Conservation (phyloP, 2,329 filamentous ascomycete species). For the Colletotrichum plurivorum region DNA sequence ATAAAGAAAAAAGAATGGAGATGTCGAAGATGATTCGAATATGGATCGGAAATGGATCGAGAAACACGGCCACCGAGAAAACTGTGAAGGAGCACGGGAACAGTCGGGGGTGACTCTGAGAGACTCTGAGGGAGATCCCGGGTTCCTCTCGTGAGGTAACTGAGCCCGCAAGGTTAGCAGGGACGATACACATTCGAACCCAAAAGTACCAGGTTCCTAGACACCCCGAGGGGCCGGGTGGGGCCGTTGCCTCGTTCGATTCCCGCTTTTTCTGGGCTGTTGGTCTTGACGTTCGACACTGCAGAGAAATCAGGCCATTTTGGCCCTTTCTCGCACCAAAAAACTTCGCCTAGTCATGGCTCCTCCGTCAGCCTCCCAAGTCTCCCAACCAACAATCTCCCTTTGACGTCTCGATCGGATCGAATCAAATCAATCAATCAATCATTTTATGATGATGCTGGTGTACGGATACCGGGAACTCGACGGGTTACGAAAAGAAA, state of each 20-base stretch:
- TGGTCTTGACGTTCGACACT: slow-evolving; percentile 32
- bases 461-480: too few species aligned
- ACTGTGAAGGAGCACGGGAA: slow-evolving; percentile 25
- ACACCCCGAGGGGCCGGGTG: not conserved
- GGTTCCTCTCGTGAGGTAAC: not conserved
- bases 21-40: slow-evolving; percentile 27
- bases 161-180: not conserved
- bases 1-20: slow-evolving; percentile 13
- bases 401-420: too few species aligned
- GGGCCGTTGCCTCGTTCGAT: slow-evolving; percentile 35
- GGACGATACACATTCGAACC: too few species aligned
- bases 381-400: too few species aligned
- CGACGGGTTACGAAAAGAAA: too few species aligned
- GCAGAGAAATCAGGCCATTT: slow-evolving; percentile 36
- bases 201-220: slow-evolving; percentile 3
- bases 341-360: not conserved
- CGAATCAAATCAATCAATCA: too few species aligned
- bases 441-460: too few species aligned
- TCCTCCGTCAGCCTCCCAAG: not conserved
- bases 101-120: slow-evolving; percentile 14
- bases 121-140: not conserved
- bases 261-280: slow-evolving; percentile 19
- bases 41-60: slow-evolving; percentile 14
- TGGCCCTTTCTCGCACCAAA: slow-evolving; percentile 20
- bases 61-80: slow-evolving; percentile 33